Percentiles rank a stretch among this genome's conserved stretches.
phyloP scores from a whole-genome alignment of 345 rosid genomes.

The Combretum micranthum region DNA sequence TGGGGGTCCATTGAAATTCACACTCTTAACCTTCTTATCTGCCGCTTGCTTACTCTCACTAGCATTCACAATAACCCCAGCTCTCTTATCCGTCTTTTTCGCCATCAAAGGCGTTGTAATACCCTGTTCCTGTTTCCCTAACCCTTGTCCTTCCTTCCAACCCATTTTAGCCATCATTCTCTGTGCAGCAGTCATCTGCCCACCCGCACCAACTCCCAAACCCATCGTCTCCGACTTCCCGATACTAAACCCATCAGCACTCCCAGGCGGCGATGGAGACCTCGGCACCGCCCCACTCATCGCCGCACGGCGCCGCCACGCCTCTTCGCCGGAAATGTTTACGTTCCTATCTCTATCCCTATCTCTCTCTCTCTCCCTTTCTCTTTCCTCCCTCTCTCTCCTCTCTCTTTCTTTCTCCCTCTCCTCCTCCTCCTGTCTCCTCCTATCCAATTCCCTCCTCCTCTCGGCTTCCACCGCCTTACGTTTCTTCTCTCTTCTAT shows the following conservation, averaged over 20 bases:
- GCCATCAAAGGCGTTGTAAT: conserved; percentile 98
- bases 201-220: conserved; percentile 92
- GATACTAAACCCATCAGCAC: conserved; percentile 52
- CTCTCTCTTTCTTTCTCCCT: conserved; percentile 72
- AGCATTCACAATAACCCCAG: conserved; percentile 96
- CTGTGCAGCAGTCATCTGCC: conserved; percentile 99
- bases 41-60: conserved; percentile 43
- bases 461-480: conserved; percentile 74
- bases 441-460: conserved; percentile 70
- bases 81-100: conserved; percentile 92
- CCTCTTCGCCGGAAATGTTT: conserved; percentile 92
- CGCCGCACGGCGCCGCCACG: conserved; percentile 91
- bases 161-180: conserved; percentile 99
- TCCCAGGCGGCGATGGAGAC: conserved; percentile 69
- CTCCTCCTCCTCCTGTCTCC: conserved; percentile 80
- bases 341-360: conserved; percentile 26
- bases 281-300: conserved; percentile 69
- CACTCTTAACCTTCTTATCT: conserved; percentile 94
- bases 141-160: conserved; percentile 98
- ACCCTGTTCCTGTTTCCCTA: conserved; percentile 94
- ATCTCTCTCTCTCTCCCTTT: conserved; percentile 39
- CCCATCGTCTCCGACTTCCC: conserved; percentile 89
- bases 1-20: conserved; percentile 70
- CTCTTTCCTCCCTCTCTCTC: conserved; percentile 37
- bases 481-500: conserved; percentile 64